A percentile compares a stretch with the other conserved stretches of the same genome.
Conservation (phyloP, 1,284 basidiomycete species). For the Quambalaria eucalypti region DNA sequence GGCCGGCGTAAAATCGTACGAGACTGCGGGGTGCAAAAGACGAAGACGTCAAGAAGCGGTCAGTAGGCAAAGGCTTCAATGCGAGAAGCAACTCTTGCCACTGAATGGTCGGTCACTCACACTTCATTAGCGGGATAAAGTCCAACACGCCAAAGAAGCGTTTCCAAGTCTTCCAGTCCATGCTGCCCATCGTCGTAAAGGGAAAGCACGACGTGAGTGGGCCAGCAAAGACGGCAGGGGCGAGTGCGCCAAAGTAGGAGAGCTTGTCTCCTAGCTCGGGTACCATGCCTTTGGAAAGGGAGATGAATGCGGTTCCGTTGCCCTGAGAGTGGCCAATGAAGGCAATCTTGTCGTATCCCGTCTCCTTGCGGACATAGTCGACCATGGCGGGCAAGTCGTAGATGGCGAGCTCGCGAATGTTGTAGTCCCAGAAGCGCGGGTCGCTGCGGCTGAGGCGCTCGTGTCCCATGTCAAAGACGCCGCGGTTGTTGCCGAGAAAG, state of each 20-base stretch:
- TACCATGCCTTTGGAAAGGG: conserved; percentile 53
- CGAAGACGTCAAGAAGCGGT: neutral
- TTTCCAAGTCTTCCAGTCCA: conserved; percentile 55
- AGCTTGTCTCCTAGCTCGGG: conserved; percentile 55
- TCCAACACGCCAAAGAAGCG: conserved; percentile 57
- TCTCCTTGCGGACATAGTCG: conserved; percentile 55
- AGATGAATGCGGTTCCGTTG: conserved; percentile 50
- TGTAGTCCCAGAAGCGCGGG: conserved; percentile 60
- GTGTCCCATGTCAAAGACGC: conserved; percentile 60
- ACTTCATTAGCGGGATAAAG: conserved; percentile 59
- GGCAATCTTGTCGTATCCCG: conserved; percentile 55
- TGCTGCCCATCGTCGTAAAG: conserved; percentile 45
- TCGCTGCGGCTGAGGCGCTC: conserved; percentile 51
- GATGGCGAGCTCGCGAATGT: conserved; percentile 57
- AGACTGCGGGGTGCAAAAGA: conserved; percentile 22
- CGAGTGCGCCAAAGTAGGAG: conserved; percentile 56
- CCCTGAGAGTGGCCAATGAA: conserved; percentile 58
- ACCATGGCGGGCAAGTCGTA: conserved; percentile 59
- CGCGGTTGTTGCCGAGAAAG: conserved; percentile 58
- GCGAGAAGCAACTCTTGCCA: neutral
- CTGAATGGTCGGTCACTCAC: conserved; percentile 18
- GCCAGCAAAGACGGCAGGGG: conserved; percentile 58
- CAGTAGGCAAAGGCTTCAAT: neutral
- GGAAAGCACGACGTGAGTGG: conserved; percentile 57
- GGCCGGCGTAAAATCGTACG: conserved; percentile 56